Base-by-base conservation (phyloP, 2,329 filamentous ascomycete species). In the Blastomyces parvus region DNA sequence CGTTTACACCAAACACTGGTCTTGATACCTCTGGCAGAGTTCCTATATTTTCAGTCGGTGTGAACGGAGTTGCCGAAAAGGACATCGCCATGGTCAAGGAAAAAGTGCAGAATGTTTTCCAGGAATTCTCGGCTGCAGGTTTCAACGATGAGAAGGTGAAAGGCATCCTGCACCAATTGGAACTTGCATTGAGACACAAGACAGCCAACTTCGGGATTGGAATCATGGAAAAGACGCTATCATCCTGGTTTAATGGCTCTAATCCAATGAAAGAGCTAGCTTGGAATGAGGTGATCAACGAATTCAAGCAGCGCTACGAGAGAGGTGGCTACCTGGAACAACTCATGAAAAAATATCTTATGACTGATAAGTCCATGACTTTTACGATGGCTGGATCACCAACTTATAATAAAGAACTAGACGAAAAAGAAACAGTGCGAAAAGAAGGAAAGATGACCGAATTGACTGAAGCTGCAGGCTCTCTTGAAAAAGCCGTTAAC, bases 161-260 rank as follows among this genome's bases (percentile, higher is more conserved):
- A 66, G 94, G 94, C 2, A 89, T 95, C 66, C 82, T 99, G 62
- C 94, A 99, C 74, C 93, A 97, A 74, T 79, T 97, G 3, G 94
- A 99, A 73, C 82, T 99, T n/a, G 84, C 87, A 0, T 79, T 97
- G 59, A 97, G 97, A 78, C 91, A 99, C 79, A 97, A 97, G 81
- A 97, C 91, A 0, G 90, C 94, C 62, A 91, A 89, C 70, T 99
- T 99, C 72, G 94, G 94, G 17, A 90, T 97, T 82, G 87, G 88
- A 22, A 84, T 97, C 61, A 85, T 99, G 76, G 90, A 96, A 69
- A 86, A 93, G 52, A 82, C 97, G 8, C 90, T 96, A 72, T 88
- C 91, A 1, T 88, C 89, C 64, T 99, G 94, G 94, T 97, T 99
- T 77, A 95, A 94, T 63, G 94, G 93, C 5, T 86, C 91, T 3